Evolutionary conservation across 192 early-diverging fungal species (phyloP).

Genomic region (Linnemannia hyalina): DNA sequence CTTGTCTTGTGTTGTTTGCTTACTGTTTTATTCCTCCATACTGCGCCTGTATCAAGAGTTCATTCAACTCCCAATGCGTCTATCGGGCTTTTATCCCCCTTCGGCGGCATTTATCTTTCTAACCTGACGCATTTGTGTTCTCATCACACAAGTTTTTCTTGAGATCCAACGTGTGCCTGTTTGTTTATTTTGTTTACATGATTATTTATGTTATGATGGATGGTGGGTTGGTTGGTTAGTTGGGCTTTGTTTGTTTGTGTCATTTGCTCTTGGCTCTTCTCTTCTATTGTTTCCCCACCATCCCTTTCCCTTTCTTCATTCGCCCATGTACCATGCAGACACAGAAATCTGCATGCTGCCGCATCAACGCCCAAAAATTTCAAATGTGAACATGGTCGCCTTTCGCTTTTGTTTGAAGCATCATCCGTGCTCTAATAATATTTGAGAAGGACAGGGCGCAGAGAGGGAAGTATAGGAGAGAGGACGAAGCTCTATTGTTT

Average conservation of each 20-base stretch:
- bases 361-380: background rate
- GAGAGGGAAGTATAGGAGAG: background rate
- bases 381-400: background rate
- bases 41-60: background rate
- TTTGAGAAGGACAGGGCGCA: background rate
- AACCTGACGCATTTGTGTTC: background rate
- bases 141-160: background rate
- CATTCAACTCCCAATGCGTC: background rate
- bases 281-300: background rate
- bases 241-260: background rate
- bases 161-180: background rate
- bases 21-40: background rate
- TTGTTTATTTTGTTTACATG: background rate
- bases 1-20: background rate
- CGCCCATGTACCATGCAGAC: background rate
- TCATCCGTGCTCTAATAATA: background rate
- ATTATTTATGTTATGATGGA: background rate
- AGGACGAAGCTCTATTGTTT: background rate
- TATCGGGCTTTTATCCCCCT: background rate
- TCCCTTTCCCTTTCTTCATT: background rate
- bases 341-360: background rate
- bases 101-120: background rate
- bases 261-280: background rate
- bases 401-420: background rate
- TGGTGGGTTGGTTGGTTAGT: background rate